These are phyloP conservation scores for Lolium perenne DNA, from an alignment of 176 grass and related monocot genomes.

Conservation along the genomic window DNA sequence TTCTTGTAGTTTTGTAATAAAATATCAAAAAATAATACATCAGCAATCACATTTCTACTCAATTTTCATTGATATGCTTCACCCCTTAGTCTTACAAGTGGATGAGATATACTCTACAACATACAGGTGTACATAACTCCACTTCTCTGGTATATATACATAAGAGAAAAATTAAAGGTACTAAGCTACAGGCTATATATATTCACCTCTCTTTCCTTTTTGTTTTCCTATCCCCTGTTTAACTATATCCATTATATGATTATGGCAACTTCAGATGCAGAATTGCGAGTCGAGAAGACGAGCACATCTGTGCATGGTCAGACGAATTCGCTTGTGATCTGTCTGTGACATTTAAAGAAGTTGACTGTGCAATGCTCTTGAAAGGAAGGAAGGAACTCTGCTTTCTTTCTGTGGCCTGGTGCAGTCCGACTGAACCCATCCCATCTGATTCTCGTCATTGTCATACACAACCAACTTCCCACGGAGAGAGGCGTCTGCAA, in stretches of 20 bases:
- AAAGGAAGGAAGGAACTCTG: constrained; percentile 60
- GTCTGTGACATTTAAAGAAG: constrained; percentile 34
- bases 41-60: neutral
- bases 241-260: constrained; percentile 34
- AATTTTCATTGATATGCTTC: constrained; percentile 37
- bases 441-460: constrained; percentile 69
- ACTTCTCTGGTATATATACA: constrained; percentile 46
- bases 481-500: constrained; percentile 72
- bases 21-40: neutral
- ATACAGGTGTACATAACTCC: constrained; percentile 29
- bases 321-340: neutral
- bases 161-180: constrained; percentile 12
- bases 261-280: constrained; percentile 22
- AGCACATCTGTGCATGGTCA: neutral
- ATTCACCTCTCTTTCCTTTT: constrained; percentile 11
- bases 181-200: constrained; percentile 18
- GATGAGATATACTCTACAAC: constrained; percentile 36
- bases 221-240: constrained; percentile 26
- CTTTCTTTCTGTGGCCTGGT: constrained; percentile 53
- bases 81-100: constrained; percentile 53
- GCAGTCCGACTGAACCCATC: constrained; percentile 81
- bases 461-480: constrained; percentile 90
- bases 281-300: constrained; percentile 33
- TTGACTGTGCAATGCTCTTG: constrained; percentile 33
- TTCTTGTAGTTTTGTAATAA: neutral